Conservation (phyloP, 371 early-diverging fungal species). For the Neoconidiobolus thromboides region DNA sequence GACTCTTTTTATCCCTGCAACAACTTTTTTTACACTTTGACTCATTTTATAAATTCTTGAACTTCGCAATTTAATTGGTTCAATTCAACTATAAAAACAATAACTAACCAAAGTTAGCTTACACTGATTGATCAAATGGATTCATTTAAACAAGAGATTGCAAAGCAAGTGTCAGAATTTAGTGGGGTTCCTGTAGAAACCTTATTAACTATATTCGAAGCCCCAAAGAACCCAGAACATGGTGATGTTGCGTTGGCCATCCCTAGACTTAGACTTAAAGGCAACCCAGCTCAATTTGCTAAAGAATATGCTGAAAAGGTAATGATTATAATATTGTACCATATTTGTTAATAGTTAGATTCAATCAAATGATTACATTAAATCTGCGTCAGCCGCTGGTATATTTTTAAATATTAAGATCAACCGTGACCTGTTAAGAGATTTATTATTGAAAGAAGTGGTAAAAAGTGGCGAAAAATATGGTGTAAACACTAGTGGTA, state of each 20-base stretch:
- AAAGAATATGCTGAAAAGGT: conserved; percentile 49
- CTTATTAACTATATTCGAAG: conserved; percentile 27
- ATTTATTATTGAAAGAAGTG: conserved; percentile 27
- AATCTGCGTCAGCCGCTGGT: conserved; percentile 35
- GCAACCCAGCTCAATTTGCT: conserved; percentile 62
- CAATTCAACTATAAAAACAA: too few relatives aligned
- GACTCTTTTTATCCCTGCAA: too few relatives aligned
- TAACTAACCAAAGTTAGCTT: too few relatives aligned
- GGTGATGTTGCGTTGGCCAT: conserved; percentile 69
- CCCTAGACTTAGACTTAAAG: conserved; percentile 68
- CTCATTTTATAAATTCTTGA: too few relatives aligned
- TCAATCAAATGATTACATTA: conserved; percentile 32
- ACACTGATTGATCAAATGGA: too few relatives aligned
- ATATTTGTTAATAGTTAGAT: conserved; percentile 20
- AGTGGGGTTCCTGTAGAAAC: conserved; percentile 8
- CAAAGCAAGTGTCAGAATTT: too few relatives aligned
- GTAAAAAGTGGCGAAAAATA: conserved; percentile 24
- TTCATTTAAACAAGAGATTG: too few relatives aligned
- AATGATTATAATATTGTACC: background rate
- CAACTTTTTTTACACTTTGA: too few relatives aligned
- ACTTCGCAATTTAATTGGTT: too few relatives aligned
- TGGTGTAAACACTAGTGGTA: conserved; percentile 44
- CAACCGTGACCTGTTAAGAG: conserved; percentile 30
- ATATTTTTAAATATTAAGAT: conserved; percentile 76
- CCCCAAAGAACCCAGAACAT: conserved; percentile 36